Conservation (phyloP, 768 basidiomycete genomes). For the Suillus americanus region DNA sequence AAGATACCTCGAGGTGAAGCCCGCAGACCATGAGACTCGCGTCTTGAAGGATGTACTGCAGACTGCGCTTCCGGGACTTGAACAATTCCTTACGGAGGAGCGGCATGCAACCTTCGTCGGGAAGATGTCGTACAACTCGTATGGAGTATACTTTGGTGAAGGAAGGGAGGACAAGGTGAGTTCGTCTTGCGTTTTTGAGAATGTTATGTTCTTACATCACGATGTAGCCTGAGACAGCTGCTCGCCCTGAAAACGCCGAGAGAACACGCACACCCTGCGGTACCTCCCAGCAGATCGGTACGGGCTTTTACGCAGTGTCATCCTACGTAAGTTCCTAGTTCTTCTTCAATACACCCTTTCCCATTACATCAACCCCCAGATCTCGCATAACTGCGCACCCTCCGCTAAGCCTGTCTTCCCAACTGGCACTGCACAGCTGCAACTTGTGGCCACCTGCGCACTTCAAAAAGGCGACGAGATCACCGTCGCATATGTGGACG, state of each 20-base stretch:
- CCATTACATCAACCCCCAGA: constrained; percentile 27
- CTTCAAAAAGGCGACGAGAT: constrained; percentile 77
- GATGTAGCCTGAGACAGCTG: constrained; percentile 48
- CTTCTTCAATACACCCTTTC: background rate
- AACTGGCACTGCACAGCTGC: constrained; percentile 65
- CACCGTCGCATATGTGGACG: constrained; percentile 75
- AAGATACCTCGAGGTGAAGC: constrained; percentile 58
- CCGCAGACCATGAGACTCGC: constrained; percentile 47
- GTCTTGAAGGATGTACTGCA: constrained; percentile 56
- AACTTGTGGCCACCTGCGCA: constrained; percentile 63
- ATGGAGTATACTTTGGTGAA: constrained; percentile 65
- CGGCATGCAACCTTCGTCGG: constrained; percentile 60
- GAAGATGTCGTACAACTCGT: constrained; percentile 76
- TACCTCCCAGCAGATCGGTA: constrained; percentile 73
- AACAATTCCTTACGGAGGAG: constrained; percentile 67
- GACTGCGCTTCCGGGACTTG: constrained; percentile 67
- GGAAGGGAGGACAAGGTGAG: constrained; percentile 73
- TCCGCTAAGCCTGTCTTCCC: constrained; percentile 64
- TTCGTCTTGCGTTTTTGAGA: background rate
- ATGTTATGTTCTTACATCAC: constrained; percentile 4
- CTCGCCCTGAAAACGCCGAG: constrained; percentile 70
- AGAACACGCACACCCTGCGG: constrained; percentile 76
- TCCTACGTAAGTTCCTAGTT: constrained; percentile 52
- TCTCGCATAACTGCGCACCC: constrained; percentile 75
- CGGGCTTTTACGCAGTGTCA: constrained; percentile 73